These are phyloP conservation scores for Erythrophleum fordii DNA, from an alignment of 306 rosid genomes.

Conservation along the genomic window DNA sequence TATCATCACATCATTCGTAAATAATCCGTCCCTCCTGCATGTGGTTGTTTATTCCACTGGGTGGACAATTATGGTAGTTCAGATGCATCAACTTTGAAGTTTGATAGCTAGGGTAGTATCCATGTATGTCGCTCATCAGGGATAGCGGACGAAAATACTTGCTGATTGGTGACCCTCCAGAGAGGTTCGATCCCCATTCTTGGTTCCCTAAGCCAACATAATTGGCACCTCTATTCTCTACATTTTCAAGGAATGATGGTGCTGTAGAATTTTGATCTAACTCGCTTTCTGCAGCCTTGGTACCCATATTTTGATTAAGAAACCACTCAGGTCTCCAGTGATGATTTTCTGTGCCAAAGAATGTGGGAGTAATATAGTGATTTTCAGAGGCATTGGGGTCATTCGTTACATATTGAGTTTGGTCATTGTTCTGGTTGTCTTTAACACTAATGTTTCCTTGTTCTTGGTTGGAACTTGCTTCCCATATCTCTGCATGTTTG, in stretches of 20 bases:
- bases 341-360: slow-evolving; percentile 29
- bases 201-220: slow-evolving; percentile 31
- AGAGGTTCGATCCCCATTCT: slow-evolving; percentile 32
- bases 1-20: neutral
- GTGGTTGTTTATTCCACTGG: slow-evolving; percentile 9
- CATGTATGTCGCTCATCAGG: slow-evolving; percentile 17
- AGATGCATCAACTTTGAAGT: slow-evolving; percentile 21
- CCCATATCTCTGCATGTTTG: slow-evolving; percentile 61
- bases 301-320: slow-evolving; percentile 28
- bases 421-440: slow-evolving; percentile 12
- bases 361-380: slow-evolving; percentile 37
- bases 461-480: slow-evolving; percentile 39
- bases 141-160: slow-evolving; percentile 32
- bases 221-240: slow-evolving; percentile 3
- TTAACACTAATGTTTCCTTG: neutral
- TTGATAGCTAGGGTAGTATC: slow-evolving; percentile 17
- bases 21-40: neutral
- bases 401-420: slow-evolving; percentile 34
- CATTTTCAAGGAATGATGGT: slow-evolving; percentile 30
- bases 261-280: slow-evolving; percentile 21
- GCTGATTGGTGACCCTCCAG: slow-evolving; percentile 2
- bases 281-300: neutral
- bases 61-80: slow-evolving; percentile 16
- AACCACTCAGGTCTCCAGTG: slow-evolving; percentile 33
- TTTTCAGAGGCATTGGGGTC: slow-evolving; percentile 24